Conservation (phyloP, 2,329 filamentous ascomycete genomes). For the Colletotrichum shisoi region DNA sequence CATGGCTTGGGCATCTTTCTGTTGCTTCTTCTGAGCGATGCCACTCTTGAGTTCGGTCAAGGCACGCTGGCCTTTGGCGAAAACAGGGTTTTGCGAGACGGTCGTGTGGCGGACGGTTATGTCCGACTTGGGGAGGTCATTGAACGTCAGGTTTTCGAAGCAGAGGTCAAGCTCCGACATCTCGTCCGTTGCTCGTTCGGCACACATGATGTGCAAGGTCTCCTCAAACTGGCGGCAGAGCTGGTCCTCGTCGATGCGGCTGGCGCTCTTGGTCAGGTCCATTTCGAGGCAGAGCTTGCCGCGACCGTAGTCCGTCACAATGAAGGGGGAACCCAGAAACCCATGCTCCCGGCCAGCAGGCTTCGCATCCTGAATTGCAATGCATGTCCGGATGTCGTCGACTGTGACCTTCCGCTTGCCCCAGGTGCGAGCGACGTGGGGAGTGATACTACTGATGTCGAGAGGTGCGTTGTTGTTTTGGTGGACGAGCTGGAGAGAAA, state of each 20-base stretch:
- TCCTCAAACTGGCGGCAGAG: constrained; percentile 64
- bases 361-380: constrained; percentile 67
- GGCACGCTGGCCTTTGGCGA: constrained; percentile 72
- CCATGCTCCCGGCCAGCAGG: constrained; percentile 43
- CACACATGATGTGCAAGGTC: constrained; percentile 60
- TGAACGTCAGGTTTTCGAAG: constrained; percentile 50
- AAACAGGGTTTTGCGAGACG: constrained; percentile 61
- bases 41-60: constrained; percentile 73
- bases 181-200: constrained; percentile 45
- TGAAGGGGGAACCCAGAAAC: constrained; percentile 50
- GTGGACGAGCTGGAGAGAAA: constrained; percentile 74
- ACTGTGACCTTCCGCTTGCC: constrained; percentile 72
- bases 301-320: constrained; percentile 61
- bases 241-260: constrained; percentile 58
- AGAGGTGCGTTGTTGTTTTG: constrained; percentile 69
- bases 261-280: constrained; percentile 48
- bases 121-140: constrained; percentile 62
- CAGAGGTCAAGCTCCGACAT: constrained; percentile 56
- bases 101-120: constrained; percentile 60
- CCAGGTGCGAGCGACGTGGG: constrained; percentile 73
- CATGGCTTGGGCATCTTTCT: constrained; percentile 52
- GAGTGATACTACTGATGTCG: constrained; percentile 68
- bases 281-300: constrained; percentile 68
- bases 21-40: constrained; percentile 62
- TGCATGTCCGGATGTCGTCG: constrained; percentile 70